phyloP scores from a whole-genome alignment of 1,284 basidiomycete genomes.

The Rhodotorula sp. region DNA sequence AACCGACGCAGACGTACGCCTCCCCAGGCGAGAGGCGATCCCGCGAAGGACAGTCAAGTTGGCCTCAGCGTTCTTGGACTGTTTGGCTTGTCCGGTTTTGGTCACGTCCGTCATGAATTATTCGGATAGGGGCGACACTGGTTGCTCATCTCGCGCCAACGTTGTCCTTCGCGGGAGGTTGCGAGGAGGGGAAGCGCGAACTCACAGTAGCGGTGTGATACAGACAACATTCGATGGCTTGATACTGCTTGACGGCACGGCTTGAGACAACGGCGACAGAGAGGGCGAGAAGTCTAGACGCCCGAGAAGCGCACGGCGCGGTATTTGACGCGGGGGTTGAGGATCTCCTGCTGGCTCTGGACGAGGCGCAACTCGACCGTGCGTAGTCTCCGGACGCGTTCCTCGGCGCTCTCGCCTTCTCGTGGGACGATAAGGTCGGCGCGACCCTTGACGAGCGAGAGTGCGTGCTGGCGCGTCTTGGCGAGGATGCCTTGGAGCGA shows the following conservation, averaged over 20 bases:
- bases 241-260: constrained; percentile 4
- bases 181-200: not conserved
- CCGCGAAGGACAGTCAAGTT: not conserved
- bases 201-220: not conserved
- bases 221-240: constrained; percentile 10
- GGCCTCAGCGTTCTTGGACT: constrained; percentile 27
- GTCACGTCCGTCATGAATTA: constrained; percentile 37
- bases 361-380: constrained; percentile 77
- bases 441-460: constrained; percentile 49
- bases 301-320: constrained; percentile 32
- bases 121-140: constrained; percentile 46
- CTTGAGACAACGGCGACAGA: not conserved
- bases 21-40: not conserved
- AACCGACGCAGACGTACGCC: not conserved
- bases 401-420: constrained; percentile 43
- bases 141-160: constrained; percentile 39
- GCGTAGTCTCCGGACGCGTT: constrained; percentile 81
- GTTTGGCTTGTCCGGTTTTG: constrained; percentile 40
- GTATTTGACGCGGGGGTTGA: constrained; percentile 40
- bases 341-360: constrained; percentile 65
- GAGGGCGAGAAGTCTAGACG: not conserved
- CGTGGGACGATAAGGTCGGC: constrained; percentile 49
- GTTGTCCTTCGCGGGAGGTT: not conserved
- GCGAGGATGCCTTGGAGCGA: constrained; percentile 82
- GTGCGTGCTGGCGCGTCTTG: constrained; percentile 64